Evolutionary conservation across 495 filamentous ascomycete genomes (phyloP), one percentile per base, ranked within the genome.

Genomic region (Tetracladium marchalianum): DNA sequence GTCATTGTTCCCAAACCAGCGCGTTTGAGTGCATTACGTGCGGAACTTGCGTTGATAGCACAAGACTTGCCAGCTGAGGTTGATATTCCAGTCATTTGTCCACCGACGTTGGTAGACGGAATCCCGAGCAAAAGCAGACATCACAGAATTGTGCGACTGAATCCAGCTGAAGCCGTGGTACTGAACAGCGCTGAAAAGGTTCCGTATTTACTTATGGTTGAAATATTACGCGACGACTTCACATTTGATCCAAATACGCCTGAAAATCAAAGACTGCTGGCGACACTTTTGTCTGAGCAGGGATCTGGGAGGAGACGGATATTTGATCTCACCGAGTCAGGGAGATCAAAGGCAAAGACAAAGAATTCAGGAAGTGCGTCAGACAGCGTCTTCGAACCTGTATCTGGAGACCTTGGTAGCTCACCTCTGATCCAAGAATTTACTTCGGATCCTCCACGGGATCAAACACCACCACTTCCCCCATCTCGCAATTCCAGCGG

Each of bases 101-200:
- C 83, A 12, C 76, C 83, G 5, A 76, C 72, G 1, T 62, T 86
- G 18, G 71, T 77, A 11, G 77, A 81, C 62, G 81, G 79, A 11
- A 69, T 71, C 4, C 74, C 81, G 5, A 68, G 75, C 9, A 74
- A 72, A 46, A 86, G 81, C 46, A 69, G 70, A 31, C 84, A 87
- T 52, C 83, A 87, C 58, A 76, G 83, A 24, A 78, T 87, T 33
- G 84, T 87, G 17, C 72, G 83, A 32, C 64, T 87, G 27, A 87
- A 85, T 57, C 83, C 83, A 32, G 82, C 84, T 9, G 83, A 87
- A 62, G 79, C 82, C 12, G 86, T 82, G 4, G 84, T 85, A 33
- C 55, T 87, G 41, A 87, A 87, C 59, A 87, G 84, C 53, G 83
- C 83, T 7, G 84, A 87, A 54, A 79, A 83, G 53, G 84, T 87